Conservation (phyloP, 208 protist species). For the Chromosphaera perkinsii region DNA sequence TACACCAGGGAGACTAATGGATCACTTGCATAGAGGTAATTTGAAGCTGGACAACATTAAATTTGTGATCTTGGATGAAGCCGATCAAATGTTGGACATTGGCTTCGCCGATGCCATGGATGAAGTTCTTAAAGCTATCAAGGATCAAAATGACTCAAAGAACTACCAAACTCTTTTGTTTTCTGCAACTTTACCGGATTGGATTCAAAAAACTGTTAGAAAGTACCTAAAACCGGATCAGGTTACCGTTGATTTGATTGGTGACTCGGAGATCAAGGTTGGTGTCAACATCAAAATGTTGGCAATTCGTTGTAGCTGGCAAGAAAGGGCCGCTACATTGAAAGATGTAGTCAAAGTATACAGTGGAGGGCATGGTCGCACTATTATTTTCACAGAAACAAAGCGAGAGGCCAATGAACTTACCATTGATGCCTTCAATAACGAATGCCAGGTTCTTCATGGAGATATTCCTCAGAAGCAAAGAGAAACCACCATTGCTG, state of each 20-base stretch:
- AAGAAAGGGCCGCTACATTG: constrained; percentile 9
- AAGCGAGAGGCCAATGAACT: constrained; percentile 44
- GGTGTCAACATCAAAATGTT: constrained; percentile 18
- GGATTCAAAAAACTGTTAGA: constrained; percentile 14
- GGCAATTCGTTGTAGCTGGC: constrained; percentile 27
- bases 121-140: neutral
- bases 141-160: neutral
- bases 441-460: constrained; percentile 22
- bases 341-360: constrained; percentile 29
- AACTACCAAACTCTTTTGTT: constrained; percentile 42
- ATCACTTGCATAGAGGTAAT: constrained; percentile 32
- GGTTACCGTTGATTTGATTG: constrained; percentile 21
- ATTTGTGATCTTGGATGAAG: constrained; percentile 46
- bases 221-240: constrained; percentile 25
- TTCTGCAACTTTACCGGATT: constrained; percentile 40
- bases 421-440: neutral
- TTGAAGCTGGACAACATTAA: constrained; percentile 2
- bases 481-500: constrained; percentile 29
- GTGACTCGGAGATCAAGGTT: constrained; percentile 8
- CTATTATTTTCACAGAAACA: constrained; percentile 38
- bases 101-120: constrained; percentile 43
- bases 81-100: constrained; percentile 48
- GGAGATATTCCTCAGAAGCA: constrained; percentile 38
- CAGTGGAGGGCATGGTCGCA: constrained; percentile 32
- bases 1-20: constrained; percentile 27